Base-by-base conservation (phyloP, 306 rosid species). In the Prunus dulcis region DNA sequence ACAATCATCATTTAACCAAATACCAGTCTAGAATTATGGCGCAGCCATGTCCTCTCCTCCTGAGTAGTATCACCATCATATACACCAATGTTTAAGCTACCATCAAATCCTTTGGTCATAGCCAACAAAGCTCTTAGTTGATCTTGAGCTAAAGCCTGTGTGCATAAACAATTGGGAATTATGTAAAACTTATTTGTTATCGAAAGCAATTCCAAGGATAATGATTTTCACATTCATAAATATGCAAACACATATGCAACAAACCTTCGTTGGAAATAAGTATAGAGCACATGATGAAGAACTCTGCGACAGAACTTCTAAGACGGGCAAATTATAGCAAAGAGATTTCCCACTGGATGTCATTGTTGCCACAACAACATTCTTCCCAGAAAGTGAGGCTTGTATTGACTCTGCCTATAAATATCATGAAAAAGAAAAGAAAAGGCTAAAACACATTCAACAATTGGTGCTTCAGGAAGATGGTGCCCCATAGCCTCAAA, bases 331-430 rank as follows among this genome's bases (percentile, higher is more conserved):
- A 83, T 90, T 94, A 82, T 94, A 90, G 87, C 96, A 94, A 75
- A 94, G 95, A 73, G 98, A 94, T 86, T 94, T 94, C 64, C 96
- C 98, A 78, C 98, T 94, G 55, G 98, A 94, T 71, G 96, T 90
- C 97, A 87, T 90, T 74, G 95, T 94, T 52, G 98, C 90, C 53
- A 92, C 93, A 28, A 84, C 95, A 78, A 94, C 91, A 85, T 92
- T 78, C 82, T 89, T 82, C 52, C 96, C 95, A 46, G 81, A 69
- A 78, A 92, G 77, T 74, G 98, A 94, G 70, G 96, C 91, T 87
- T 87, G 85, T 76, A 88, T 86, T 41, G 96, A 84, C 77, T 87
- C 93, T 71, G 87, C 91, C 98, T 94, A 66, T 11, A 64, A 68
- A 66, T 79, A 76, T 38, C 64, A 78, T 53, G 49, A 49, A 27